Conservation (phyloP, 495 filamentous ascomycete genomes). For the Platismatia glauca region DNA sequence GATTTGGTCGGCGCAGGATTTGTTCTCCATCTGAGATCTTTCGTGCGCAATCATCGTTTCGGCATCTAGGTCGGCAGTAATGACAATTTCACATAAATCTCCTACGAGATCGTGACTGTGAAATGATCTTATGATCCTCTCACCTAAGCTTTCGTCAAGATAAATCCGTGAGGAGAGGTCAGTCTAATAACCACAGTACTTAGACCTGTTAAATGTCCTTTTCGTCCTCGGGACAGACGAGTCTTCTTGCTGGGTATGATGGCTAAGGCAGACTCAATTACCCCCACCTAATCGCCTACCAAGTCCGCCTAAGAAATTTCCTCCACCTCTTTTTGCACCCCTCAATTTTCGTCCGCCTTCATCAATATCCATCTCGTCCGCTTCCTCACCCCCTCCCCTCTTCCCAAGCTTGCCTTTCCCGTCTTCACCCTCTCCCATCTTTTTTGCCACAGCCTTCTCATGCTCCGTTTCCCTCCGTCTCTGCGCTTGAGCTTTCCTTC, state of each 20-base stretch:
- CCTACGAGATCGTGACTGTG: background rate
- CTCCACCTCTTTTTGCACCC: conserved; percentile 26
- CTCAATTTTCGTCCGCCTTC: conserved; percentile 40
- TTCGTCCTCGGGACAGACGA: background rate
- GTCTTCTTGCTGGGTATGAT: background rate
- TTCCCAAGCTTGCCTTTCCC: conserved; percentile 23
- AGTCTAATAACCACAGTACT: background rate
- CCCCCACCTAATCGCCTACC: conserved; percentile 25
- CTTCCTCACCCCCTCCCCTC: conserved; percentile 31
- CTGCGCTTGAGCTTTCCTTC: conserved; percentile 41
- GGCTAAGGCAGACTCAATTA: background rate
- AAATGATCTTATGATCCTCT: background rate
- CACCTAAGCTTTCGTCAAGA: background rate
- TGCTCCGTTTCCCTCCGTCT: conserved; percentile 38
- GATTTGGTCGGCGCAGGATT: background rate
- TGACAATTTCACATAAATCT: background rate
- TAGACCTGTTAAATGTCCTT: background rate
- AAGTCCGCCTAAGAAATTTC: conserved; percentile 14
- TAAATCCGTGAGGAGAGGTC: background rate
- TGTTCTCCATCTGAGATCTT: background rate
- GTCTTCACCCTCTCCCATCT: conserved; percentile 21
- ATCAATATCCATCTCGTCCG: conserved; percentile 47
- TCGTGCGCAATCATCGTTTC: background rate
- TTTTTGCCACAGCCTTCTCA: conserved; percentile 36
- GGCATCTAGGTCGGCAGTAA: background rate